Evolutionary conservation across 1,284 basidiomycete species (phyloP).

Genomic region (Hypsizygus ulmarius): DNA sequence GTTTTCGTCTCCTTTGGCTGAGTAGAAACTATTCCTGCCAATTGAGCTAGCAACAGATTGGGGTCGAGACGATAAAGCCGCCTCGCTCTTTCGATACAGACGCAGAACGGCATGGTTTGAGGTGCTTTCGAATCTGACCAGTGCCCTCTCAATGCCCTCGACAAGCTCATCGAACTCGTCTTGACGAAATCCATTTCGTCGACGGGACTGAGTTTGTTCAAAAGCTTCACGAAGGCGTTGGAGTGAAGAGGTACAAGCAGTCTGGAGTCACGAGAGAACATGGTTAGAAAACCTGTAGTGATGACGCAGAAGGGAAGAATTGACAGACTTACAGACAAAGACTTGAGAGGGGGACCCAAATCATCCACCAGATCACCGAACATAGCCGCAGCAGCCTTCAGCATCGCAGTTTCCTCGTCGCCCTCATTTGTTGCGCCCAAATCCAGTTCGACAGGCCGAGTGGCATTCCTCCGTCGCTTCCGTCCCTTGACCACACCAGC

Average conservation of each 20-base stretch:
- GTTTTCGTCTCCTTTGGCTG: constrained; percentile 34
- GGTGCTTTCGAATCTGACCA: constrained; percentile 76
- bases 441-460: constrained; percentile 18
- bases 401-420: constrained; percentile 54
- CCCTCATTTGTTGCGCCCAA: constrained; percentile 32
- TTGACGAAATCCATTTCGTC: constrained; percentile 37
- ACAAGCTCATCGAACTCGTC: constrained; percentile 64
- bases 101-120: constrained; percentile 81
- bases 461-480: constrained; percentile 29
- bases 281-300: neutral
- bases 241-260: constrained; percentile 57
- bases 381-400: constrained; percentile 69
- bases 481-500: constrained; percentile 57
- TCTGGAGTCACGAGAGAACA: constrained; percentile 35
- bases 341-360: constrained; percentile 75
- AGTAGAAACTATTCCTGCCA: constrained; percentile 24
- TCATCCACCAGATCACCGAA: constrained; percentile 85
- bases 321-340: constrained; percentile 63
- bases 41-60: constrained; percentile 29
- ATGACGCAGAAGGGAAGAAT: neutral
- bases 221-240: constrained; percentile 66
- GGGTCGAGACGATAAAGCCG: constrained; percentile 21
- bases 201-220: constrained; percentile 36
- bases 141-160: constrained; percentile 63
- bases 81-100: constrained; percentile 61